Evolutionary conservation across 1,284 basidiomycete species (phyloP), one percentile per base, ranked within the genome.

Genomic region (Rhodotorula sp.): DNA sequence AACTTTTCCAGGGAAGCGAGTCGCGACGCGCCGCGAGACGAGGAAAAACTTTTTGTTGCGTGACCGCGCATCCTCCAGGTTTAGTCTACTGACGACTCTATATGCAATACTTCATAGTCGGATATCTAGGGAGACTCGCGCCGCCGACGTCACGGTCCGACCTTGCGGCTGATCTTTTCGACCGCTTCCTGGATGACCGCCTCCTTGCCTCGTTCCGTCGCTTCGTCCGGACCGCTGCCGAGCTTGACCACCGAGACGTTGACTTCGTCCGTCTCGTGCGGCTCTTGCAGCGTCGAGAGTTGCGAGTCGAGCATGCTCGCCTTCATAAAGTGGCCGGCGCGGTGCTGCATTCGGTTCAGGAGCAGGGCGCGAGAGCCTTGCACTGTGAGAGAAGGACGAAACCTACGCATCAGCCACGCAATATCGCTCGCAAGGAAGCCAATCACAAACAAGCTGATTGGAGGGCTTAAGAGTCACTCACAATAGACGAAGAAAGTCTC

Each of bases 301-400:
- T 97, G 95, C 73, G 89, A 90, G 65, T 90, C 89, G 73, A 98
- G 84, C 94, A 97, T 95, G 31, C 80, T 79, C 34, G 87, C 86
- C 81, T 93, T 93, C 90, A 97, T 93, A 77, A 92, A 97, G 81
- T 98, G 95, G 0, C 88, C 88, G 73, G 87, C 81, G 45, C 94
- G 84, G 66, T 84, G 84, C 76, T 81, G 78, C 87, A 97, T 93
- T 55, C 94, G 84, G 62, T 88, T 84, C 76, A 85, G 77, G 60
- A 97, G 80, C 62, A 90, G 80, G 43, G 88, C 85, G 55, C 84
- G 82, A 28, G 85, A 80, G 4, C 93, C 93, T 61, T 90, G 84
- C 77, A 95, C 78, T 79, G 68, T 31, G 31, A 2, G 52, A 43
- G 48, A 14, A 14, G 2, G 50, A 14, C 15, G 18, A 3, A 3